Conservation (phyloP, 169 alveolate species). For the Theileria annulata region DNA sequence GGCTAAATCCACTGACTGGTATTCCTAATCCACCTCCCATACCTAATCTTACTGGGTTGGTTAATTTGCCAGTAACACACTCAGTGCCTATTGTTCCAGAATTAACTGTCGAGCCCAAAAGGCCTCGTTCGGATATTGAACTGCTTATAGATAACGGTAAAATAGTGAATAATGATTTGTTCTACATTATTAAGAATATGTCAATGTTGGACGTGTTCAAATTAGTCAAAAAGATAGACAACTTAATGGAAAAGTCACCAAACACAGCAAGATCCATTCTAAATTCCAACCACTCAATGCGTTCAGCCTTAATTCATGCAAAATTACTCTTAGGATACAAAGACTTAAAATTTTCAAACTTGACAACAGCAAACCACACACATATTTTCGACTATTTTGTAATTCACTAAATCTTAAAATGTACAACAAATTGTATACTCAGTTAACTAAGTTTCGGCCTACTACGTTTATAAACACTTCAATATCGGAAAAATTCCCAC, state of each 20-base stretch:
- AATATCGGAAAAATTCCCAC: not conserved
- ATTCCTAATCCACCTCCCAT: not conserved
- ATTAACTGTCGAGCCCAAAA: not conserved
- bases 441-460: conserved; percentile 11
- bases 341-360: conserved; percentile 3
- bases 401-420: not conserved
- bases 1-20: not conserved
- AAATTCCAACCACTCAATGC: conserved; percentile 21
- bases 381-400: conserved; percentile 28
- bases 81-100: conserved; percentile 2
- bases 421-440: not conserved
- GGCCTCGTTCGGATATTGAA: conserved; percentile 15
- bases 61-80: not conserved
- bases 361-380: not conserved
- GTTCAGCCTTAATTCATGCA: conserved; percentile 49
- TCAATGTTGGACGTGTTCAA: conserved; percentile 49
- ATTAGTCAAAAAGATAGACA: conserved; percentile 37
- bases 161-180: conserved; percentile 33
- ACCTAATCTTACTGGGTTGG: not conserved
- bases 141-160: conserved; percentile 30
- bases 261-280: conserved; percentile 40
- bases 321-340: conserved; percentile 39
- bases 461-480: not conserved
- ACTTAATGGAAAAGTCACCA: conserved; percentile 33
- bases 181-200: conserved; percentile 34